Evolutionary conservation across 1,139 yeast species (phyloP), one percentile per base, ranked within the genome.

Genomic region (Sugiyamaella pinicola): DNA sequence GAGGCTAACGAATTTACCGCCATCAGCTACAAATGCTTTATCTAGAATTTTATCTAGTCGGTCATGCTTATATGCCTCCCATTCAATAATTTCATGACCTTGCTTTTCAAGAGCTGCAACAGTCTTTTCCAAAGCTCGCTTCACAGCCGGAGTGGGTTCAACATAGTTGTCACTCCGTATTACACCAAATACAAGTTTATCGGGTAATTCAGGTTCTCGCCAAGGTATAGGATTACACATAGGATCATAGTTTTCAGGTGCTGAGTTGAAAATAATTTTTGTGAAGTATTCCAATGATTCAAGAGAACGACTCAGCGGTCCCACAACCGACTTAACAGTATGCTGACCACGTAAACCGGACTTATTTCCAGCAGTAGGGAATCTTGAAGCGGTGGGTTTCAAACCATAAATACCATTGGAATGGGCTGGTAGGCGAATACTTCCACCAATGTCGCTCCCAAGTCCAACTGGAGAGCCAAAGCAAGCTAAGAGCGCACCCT

Each of bases 391-490:
- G 2, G 82, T 74, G 3, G 83, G 80, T 58, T 78, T 74, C 50
- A 82, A 59, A 0, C 80, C 83, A 62, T 72, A 81, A 12, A 81
- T 55, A 0, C 82, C 82, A 51, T 78, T 75, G 54, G 77, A 77
- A 24, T 77, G 73, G 3, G 83, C 76, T 0, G 87, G 87, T 44
- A 75, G 73, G 47, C 87, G 70, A 48, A 83, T 80, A 35, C 79
- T 73, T 4, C 87, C 87, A 15, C 85, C 87, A 58, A 83, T 80
- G 63, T 83, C 87, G 9, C 84, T 78, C 3, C 85, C 85, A 42
- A 81, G 66, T 0, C 85, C 85, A 29, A 80, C 57, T 6, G 73
- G 66, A 0, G 81, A 70, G 6, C 80, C 85, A 39, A 72, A 72
- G 18, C 76, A 64, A 1, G 76, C 81, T 29, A 80, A 62, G 26